Conservation (phyloP, 1,139 yeast genomes). For the Nematodospora anomalae region DNA sequence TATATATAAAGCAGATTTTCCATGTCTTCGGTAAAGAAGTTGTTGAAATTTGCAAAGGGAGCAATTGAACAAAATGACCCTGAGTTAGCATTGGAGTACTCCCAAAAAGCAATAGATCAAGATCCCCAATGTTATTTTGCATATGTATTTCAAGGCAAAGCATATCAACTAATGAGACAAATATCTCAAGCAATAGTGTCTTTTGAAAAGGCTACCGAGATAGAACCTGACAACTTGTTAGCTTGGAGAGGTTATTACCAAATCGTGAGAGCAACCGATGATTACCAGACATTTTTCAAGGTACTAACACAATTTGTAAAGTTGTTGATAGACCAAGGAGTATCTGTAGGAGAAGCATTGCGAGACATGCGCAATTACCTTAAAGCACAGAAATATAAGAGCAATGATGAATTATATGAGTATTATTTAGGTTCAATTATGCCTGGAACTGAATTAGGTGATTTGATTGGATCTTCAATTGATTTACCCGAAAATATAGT, state of each 20-base stretch:
- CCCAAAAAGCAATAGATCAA: constrained; percentile 49
- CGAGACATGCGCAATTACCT: constrained; percentile 49
- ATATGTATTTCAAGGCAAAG: constrained; percentile 61
- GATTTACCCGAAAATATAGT: constrained; percentile 55
- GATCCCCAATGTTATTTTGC: constrained; percentile 69
- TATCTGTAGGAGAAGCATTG: constrained; percentile 46
- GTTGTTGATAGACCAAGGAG: constrained; percentile 30
- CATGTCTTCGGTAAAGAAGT: constrained; percentile 36
- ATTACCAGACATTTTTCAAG: constrained; percentile 49
- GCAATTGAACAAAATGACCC: constrained; percentile 60
- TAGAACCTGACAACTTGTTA: constrained; percentile 54
- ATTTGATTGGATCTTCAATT: constrained; percentile 49
- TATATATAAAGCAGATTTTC: too few relatives aligned
- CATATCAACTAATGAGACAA: constrained; percentile 46
- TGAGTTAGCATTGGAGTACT: constrained; percentile 54
- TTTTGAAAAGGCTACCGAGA: constrained; percentile 54
- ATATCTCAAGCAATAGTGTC: constrained; percentile 45
- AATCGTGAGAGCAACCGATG: constrained; percentile 34
- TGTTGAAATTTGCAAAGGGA: constrained; percentile 58
- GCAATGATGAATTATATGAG: constrained; percentile 36
- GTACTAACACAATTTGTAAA: constrained; percentile 30
- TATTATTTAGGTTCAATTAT: constrained; percentile 52
- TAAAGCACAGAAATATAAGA: constrained; percentile 32
- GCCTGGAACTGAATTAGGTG: constrained; percentile 66
- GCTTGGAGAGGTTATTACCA: constrained; percentile 84